Evolutionary conservation across 1,139 yeast genomes (phyloP), one percentile per base, ranked within the genome.

Genomic region (Suhomyces yuchorum): DNA sequence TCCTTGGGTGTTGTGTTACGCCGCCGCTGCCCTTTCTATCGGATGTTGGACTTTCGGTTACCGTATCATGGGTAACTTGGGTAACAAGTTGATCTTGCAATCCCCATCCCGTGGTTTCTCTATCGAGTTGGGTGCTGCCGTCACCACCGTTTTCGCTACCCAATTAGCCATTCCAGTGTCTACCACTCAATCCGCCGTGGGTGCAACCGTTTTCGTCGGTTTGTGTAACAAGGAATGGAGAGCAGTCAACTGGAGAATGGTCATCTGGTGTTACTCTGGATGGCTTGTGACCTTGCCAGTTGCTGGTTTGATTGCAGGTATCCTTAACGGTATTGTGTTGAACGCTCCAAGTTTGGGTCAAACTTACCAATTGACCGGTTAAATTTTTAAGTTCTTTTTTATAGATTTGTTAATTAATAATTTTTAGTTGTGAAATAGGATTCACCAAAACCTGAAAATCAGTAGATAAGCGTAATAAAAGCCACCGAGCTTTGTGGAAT

Each of bases 71-170:
- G 67, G 78, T 50, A 81, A 82, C 62, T 75, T 86, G 66, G 95
- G 93, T 65, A 86, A 86, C 73, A 83, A 82, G 62, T 71, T 86
- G 67, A 86, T 87, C 51, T 75, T 84, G 57, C 91, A 85, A 70
- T 85, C 92, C 1, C 95, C 95, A 42, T 77, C 90, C 5, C 77
- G 93, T 68, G 93, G 93, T n/a, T 87, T 85, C 61, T 70, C 87
- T 17, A 83, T 85, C 62, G 95, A 86, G 68, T 72, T 86, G 48
- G 93, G 92, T 53, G 90, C 92, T 49, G 93, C 93, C 42, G 70
- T 84, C 47, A 85, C 93, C 12, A 81, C 85, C 14, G 84, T 85
- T 37, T 78, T 87, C 81, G 92, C 93, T 37, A 82, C 93, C 14
- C 86, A 84, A 65, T 74, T 86, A 55, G 72, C 77, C 3, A 81